Percentiles rank a stretch among this genome's conserved stretches.
Evolutionary conservation across 2,329 filamentous ascomycete genomes (phyloP).

Genomic region (Cladosporium sp.): DNA sequence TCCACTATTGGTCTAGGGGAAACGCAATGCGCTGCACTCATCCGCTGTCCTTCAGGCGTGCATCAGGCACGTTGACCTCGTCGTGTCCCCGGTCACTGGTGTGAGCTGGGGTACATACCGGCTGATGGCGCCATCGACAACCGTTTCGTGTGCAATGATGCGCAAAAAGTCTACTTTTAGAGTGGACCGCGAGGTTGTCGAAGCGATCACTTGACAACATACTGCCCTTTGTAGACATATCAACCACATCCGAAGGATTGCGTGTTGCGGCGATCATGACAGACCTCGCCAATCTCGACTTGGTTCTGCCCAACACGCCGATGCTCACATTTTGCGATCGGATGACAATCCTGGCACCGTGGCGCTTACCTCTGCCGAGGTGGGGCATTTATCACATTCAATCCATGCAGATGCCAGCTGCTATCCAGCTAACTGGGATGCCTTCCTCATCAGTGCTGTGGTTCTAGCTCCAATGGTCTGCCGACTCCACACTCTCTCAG

Average conservation of each 20-base stretch:
- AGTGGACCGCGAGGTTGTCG: neutral
- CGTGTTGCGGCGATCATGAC: neutral
- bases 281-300: neutral
- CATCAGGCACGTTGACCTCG: neutral
- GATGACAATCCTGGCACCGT: neutral
- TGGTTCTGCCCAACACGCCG: neutral
- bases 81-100: neutral
- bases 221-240: neutral
- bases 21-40: neutral
- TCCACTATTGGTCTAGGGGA: neutral
- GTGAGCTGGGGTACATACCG: neutral
- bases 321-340: neutral
- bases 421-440: neutral
- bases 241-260: neutral
- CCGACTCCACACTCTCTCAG: neutral
- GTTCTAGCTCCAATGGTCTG: neutral
- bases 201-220: neutral
- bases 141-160: neutral
- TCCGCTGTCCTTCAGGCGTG: neutral
- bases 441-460: neutral
- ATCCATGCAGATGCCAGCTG: neutral
- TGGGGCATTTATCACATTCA: neutral
- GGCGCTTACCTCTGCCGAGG: neutral
- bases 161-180: neutral
- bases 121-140: conserved; percentile 2